Evolutionary conservation across 108 stramenopile genomes (phyloP).

Genomic region (Pseudonitzschia delicatissima): DNA sequence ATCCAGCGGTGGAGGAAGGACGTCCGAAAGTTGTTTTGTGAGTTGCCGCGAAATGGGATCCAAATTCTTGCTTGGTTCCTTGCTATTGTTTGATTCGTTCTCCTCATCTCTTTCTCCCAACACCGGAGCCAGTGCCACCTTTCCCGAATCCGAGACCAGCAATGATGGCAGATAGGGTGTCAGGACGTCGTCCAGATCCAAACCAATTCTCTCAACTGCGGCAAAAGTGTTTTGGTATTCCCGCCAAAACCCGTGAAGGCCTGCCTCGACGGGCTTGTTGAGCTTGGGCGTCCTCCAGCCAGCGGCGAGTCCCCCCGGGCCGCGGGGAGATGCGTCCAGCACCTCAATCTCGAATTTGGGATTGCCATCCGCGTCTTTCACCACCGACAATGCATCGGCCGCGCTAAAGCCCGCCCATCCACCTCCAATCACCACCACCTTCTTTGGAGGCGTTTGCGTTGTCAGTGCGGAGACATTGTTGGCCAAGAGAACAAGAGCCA

Average conservation of each 20-base stretch:
- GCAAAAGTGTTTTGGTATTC: constrained; percentile 83
- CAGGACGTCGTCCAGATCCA: constrained; percentile 66
- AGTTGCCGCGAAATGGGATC: too few relatives aligned
- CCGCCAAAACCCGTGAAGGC: constrained; percentile 87
- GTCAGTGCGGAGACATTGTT: too few relatives aligned
- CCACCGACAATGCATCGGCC: constrained; percentile 35
- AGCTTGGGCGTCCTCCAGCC: constrained; percentile 48
- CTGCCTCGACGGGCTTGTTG: constrained; percentile 75
- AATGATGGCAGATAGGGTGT: constrained; percentile 66
- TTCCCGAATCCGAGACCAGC: constrained; percentile 61
- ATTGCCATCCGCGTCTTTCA: neutral
- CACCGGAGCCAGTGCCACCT: constrained; percentile 75
- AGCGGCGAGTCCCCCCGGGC: constrained; percentile 64
- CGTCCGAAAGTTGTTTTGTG: constrained; percentile 27
- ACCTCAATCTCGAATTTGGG: constrained; percentile 48
- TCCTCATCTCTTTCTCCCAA: constrained; percentile 29
- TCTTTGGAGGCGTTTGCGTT: constrained; percentile 2
- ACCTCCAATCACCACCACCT: constrained; percentile 66
- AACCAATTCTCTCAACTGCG: constrained; percentile 60
- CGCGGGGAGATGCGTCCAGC: constrained; percentile 67
- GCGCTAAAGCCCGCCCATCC: constrained; percentile 84
- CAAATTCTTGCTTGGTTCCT: neutral
- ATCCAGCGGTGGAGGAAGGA: constrained; percentile 74
- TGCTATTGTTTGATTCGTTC: constrained; percentile 6
- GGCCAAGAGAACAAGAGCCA: too few relatives aligned